Conservation (phyloP, 192 early-diverging fungal genomes). For the Rhizoclosmatium globosum region DNA sequence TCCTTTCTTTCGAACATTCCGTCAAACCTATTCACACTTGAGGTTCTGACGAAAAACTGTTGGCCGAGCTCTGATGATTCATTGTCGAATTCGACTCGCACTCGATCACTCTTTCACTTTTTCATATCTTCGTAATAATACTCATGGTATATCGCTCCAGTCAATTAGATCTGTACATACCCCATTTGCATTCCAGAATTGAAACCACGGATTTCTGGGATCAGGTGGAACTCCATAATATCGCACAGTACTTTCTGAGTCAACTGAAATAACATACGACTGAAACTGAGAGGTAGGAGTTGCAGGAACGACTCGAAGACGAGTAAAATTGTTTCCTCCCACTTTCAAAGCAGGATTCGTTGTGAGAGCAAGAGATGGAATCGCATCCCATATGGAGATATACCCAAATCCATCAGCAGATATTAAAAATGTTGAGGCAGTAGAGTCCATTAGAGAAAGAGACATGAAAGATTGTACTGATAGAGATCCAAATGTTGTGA, state of each 20-base stretch:
- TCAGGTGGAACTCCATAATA: conserved; percentile 8
- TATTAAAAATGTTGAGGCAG: neutral
- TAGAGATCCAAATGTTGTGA: conserved; percentile 4
- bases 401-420: conserved; percentile 23
- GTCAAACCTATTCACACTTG: too few relatives aligned
- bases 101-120: too few relatives aligned
- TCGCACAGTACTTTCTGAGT: neutral
- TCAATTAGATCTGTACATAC: too few relatives aligned
- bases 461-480: neutral
- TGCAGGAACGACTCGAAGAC: neutral
- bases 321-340: neutral
- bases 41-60: too few relatives aligned
- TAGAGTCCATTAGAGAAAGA: conserved; percentile 5
- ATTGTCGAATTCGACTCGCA: too few relatives aligned
- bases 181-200: neutral
- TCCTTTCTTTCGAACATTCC: too few relatives aligned
- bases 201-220: neutral
- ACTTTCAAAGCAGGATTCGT: neutral
- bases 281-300: neutral
- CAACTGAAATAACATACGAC: conserved; percentile 4
- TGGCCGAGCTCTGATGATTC: too few relatives aligned
- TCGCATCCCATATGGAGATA: neutral
- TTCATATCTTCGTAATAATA: too few relatives aligned
- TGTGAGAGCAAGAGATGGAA: neutral
- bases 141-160: too few relatives aligned